These are phyloP conservation scores for Vanrija pseudolonga DNA, from an alignment of 1,284 basidiomycete species.

Conservation along the genomic window DNA sequence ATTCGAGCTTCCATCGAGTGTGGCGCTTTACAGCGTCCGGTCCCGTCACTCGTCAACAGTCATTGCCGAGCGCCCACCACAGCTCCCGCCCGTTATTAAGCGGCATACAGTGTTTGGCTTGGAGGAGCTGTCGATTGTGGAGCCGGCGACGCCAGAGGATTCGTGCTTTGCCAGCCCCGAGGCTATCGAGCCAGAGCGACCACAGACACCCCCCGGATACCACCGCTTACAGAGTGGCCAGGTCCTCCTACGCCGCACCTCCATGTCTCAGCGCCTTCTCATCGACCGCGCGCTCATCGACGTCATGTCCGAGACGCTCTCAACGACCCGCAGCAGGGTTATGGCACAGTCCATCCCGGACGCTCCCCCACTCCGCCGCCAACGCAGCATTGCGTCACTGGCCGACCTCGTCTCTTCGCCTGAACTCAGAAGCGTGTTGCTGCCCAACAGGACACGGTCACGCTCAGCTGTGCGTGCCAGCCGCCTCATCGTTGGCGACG, in stretches of 20 bases:
- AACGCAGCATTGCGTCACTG: slow-evolving; percentile 22
- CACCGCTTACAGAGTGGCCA: slow-evolving; percentile 31
- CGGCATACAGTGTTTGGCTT: slow-evolving; percentile 6
- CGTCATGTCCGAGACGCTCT: slow-evolving; percentile 48
- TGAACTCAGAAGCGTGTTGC: slow-evolving; percentile 7
- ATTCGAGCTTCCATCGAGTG: slow-evolving; percentile 45
- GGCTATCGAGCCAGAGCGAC: too few relatives aligned
- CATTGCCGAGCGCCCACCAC: not conserved
- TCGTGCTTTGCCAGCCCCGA: too few relatives aligned
- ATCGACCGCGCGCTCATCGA: slow-evolving; percentile 49
- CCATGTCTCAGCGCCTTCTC: slow-evolving; percentile 60
- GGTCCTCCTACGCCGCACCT: slow-evolving; percentile 65
- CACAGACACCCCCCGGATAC: slow-evolving; percentile 5
- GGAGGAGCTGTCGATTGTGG: too few relatives aligned
- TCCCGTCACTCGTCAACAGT: slow-evolving; percentile 5
- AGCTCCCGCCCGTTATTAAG: not conserved
- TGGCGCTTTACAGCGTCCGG: slow-evolving; percentile 16
- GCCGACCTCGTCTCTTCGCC: slow-evolving; percentile 6
- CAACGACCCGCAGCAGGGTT: slow-evolving; percentile 42
- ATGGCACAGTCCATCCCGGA: slow-evolving; percentile 33
- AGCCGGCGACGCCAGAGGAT: too few relatives aligned
- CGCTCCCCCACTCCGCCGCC: slow-evolving; percentile 30
- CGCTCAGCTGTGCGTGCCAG: not conserved
- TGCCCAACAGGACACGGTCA: not conserved
- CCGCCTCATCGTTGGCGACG: not conserved